phyloP scores from a whole-genome alignment of 179 eudicot species.

The Silene noctiflora region DNA sequence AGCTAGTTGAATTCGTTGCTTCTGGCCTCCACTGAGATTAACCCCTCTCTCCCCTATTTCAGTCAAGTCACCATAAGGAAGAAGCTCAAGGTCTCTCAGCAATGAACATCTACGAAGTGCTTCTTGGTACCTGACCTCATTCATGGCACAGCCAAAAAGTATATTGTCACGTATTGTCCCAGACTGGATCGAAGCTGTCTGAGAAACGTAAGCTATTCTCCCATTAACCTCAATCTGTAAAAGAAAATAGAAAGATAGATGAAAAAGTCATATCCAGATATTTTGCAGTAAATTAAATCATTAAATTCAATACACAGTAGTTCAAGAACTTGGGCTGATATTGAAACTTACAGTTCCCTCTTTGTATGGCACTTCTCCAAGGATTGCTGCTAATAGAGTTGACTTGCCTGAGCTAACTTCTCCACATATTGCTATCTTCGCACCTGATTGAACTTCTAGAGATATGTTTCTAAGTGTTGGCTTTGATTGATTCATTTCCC shows the following conservation, averaged over 20 bases:
- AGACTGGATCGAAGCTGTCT: slow-evolving; percentile 78
- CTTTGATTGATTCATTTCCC: slow-evolving; percentile 11
- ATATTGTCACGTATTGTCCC: slow-evolving; percentile 68
- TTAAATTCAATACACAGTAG: too few relatives aligned
- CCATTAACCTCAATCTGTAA: slow-evolving; percentile 56
- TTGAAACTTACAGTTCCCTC: slow-evolving; percentile 53
- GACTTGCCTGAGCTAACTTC: slow-evolving; percentile 66
- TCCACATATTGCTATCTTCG: slow-evolving; percentile 56
- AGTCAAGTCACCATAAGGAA: slow-evolving; percentile 61
- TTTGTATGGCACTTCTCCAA: slow-evolving; percentile 61
- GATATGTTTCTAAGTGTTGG: slow-evolving; percentile 17
- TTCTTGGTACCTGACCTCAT: slow-evolving; percentile 54
- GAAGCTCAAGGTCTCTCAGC: slow-evolving; percentile 57
- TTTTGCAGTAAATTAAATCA: neutral
- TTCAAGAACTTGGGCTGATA: neutral
- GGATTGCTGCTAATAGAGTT: slow-evolving; percentile 48
- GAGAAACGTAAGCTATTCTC: slow-evolving; percentile 62
- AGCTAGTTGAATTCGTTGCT: slow-evolving; percentile 71
- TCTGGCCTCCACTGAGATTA: slow-evolving; percentile 76
- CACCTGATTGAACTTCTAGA: slow-evolving; percentile 38
- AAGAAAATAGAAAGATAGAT: neutral
- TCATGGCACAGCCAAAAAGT: slow-evolving; percentile 53
- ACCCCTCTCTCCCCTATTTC: slow-evolving; percentile 82
- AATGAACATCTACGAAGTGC: slow-evolving; percentile 55
- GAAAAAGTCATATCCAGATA: neutral